phyloP scores from a whole-genome alignment of 108 stramenopile genomes.

The Nannochloropsis gaditana region DNA sequence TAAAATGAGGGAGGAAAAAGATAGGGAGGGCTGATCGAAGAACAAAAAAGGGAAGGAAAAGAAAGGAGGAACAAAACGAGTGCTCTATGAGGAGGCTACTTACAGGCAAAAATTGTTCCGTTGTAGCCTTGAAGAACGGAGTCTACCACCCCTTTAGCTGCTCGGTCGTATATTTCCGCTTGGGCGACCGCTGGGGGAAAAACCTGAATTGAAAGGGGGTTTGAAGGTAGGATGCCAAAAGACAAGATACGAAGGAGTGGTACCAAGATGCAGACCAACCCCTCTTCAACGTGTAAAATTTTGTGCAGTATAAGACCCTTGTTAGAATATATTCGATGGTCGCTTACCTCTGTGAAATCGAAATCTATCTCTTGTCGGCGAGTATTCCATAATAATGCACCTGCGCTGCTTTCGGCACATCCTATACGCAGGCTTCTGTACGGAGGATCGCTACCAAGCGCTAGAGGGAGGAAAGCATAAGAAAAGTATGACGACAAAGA shows the following conservation, averaged over 20 bases:
- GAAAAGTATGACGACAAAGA: neutral
- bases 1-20: neutral
- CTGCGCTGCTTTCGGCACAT: neutral
- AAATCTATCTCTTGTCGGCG: slow-evolving; percentile 14
- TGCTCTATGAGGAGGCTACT: neutral
- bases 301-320: no score
- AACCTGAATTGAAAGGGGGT: slow-evolving; percentile 22
- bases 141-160: slow-evolving; percentile 49
- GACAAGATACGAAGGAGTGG: neutral
- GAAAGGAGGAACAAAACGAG: neutral
- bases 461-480: neutral
- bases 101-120: slow-evolving; percentile 82
- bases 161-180: slow-evolving; percentile 44
- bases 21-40: neutral
- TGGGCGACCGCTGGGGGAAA: slow-evolving; percentile 41
- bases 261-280: neutral
- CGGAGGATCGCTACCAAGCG: neutral
- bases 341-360: neutral
- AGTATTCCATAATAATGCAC: neutral
- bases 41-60: neutral
- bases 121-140: slow-evolving; percentile 72
- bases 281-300: neutral
- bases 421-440: neutral
- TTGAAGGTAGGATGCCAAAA: neutral
- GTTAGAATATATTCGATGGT: no score